These are phyloP conservation scores for Cladophialophora immunda DNA, from an alignment of 2,329 filamentous ascomycete genomes.

Conservation along the genomic window DNA sequence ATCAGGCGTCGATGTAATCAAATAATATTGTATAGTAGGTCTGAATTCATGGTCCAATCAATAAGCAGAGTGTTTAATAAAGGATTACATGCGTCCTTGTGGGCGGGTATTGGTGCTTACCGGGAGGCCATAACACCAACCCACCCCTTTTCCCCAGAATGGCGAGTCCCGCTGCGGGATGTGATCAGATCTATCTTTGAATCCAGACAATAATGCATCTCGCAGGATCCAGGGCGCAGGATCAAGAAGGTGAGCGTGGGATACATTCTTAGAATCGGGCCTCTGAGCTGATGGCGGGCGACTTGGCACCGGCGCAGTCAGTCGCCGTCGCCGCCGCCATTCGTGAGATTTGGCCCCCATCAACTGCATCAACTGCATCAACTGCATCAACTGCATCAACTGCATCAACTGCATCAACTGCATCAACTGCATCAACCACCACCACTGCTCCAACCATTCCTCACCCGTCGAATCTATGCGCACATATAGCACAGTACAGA, in stretches of 20 bases:
- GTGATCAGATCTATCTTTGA: conserved; percentile 4
- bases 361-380: not conserved
- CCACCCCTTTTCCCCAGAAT: not conserved
- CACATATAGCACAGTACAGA: not conserved
- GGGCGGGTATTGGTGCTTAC: not conserved
- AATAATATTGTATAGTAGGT: not conserved
- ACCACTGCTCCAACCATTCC: not conserved
- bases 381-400: not conserved
- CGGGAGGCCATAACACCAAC: not conserved
- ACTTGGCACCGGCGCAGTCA: not conserved
- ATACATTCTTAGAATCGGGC: not conserved
- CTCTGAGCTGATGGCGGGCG: not conserved
- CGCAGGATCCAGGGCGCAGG: not conserved
- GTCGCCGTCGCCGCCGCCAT: not conserved
- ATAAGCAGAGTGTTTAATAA: not conserved
- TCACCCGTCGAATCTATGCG: not conserved
- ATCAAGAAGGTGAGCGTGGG: not conserved
- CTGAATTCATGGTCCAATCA: not conserved
- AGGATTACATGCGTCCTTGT: not conserved
- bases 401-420: too few species aligned
- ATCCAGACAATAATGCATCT: not conserved
- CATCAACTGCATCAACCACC: not conserved
- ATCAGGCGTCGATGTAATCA: not conserved
- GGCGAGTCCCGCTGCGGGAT: not conserved
- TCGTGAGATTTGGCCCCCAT: not conserved